A percentile compares a stretch with the other conserved stretches of the same genome.
These are phyloP conservation scores for Ceratobasidium theobromae DNA, from an alignment of 1,284 basidiomycete species.

Conservation along the genomic window DNA sequence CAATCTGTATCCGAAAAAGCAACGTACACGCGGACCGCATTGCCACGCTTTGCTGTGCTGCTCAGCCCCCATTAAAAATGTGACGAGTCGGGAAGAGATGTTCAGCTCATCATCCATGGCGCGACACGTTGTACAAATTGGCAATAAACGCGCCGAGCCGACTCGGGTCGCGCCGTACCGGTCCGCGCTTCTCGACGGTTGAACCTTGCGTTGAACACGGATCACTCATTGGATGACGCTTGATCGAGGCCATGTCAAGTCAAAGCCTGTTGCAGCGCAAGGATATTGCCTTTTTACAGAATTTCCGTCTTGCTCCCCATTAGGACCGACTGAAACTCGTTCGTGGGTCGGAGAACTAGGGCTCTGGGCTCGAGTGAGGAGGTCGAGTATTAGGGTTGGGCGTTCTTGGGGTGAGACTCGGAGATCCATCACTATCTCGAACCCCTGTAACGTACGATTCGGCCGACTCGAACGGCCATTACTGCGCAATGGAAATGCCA, in stretches of 20 bases:
- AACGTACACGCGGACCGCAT: background rate
- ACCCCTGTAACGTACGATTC: background rate
- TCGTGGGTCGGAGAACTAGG: background rate
- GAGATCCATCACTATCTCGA: background rate
- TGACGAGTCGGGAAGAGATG: background rate
- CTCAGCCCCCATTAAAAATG: background rate
- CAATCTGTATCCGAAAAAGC: background rate
- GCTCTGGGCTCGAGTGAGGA: too few species aligned
- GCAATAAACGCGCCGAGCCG: conserved; percentile 10
- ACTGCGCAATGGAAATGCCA: conserved; percentile 8
- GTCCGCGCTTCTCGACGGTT: background rate
- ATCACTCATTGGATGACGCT: conserved; percentile 12
- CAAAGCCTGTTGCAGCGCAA: background rate
- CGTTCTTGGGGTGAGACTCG: background rate
- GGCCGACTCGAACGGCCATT: too few species aligned
- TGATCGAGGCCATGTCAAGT: background rate
- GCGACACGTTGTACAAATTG: conserved; percentile 18
- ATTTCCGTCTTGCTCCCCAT: background rate
- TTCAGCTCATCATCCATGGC: background rate
- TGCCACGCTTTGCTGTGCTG: too few species aligned
- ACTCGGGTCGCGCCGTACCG: background rate
- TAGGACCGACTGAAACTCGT: background rate
- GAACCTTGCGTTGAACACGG: conserved; percentile 31
- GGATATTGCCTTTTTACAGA: background rate
- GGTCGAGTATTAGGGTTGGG: conserved; percentile 12